phyloP scores from a whole-genome alignment of 805 yeast genomes.

The Ascoidea asiatica region DNA sequence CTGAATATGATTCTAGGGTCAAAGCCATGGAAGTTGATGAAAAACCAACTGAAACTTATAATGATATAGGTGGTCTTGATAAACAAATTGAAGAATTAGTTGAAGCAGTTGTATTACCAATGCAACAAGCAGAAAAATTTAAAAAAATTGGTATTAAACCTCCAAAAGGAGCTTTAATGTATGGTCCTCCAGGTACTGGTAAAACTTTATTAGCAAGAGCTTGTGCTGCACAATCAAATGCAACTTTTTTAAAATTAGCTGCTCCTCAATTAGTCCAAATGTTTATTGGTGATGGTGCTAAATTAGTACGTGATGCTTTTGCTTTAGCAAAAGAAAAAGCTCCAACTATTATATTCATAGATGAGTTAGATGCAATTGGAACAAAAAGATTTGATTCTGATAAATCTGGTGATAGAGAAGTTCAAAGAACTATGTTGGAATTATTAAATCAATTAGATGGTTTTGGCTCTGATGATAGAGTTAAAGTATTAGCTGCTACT shows the following conservation, averaged over 20 bases:
- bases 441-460: slow-evolving; percentile 95
- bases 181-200: slow-evolving; percentile 99
- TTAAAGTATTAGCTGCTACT: slow-evolving; percentile 95
- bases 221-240: slow-evolving; percentile 97
- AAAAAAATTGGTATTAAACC: slow-evolving; percentile 90
- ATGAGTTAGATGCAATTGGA: slow-evolving; percentile 98
- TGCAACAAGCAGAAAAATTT: slow-evolving; percentile 97
- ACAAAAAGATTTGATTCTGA: slow-evolving; percentile 96
- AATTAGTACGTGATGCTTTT: slow-evolving; percentile 93
- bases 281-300: slow-evolving; percentile 98
- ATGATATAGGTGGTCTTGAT: slow-evolving; percentile 96
- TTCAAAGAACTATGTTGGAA: slow-evolving; percentile 98
- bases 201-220: slow-evolving; percentile 95
- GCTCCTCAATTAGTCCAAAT: slow-evolving; percentile 98
- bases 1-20: slow-evolving; percentile 94
- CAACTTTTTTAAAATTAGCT: slow-evolving; percentile 89
- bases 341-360: slow-evolving; percentile 94
- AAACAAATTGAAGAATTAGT: slow-evolving; percentile 97
- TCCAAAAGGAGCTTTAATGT: slow-evolving; percentile 96
- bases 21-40: slow-evolving; percentile 99
- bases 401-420: slow-evolving; percentile 96
- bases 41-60: slow-evolving; percentile 93
- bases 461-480: slow-evolving; percentile 93
- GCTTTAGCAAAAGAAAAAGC: slow-evolving; percentile 97
- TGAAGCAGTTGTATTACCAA: slow-evolving; percentile 96